These are phyloP conservation scores for Porcisia deanei DNA, from an alignment of 208 protist species.

Conservation along the genomic window DNA sequence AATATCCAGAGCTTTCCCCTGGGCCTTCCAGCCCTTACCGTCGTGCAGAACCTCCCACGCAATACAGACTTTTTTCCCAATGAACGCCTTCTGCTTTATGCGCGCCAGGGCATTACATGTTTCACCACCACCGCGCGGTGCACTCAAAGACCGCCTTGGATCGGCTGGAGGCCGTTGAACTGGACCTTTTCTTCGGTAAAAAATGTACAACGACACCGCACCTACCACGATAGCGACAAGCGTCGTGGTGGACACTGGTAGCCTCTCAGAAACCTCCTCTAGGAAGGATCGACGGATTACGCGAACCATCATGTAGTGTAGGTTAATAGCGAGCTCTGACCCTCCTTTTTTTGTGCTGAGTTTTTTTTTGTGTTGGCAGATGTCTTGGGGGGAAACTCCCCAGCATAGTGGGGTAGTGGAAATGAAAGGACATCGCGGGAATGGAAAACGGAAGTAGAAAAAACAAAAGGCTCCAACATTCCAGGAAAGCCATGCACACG, in stretches of 20 bases:
- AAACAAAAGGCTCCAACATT: not conserved
- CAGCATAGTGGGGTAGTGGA: constrained; percentile 4
- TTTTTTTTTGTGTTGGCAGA: not conserved
- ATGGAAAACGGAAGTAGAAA: too few relatives aligned
- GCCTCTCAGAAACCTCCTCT: constrained; percentile 51
- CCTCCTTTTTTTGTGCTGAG: not conserved
- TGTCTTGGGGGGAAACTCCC: too few relatives aligned
- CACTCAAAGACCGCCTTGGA: constrained; percentile 19
- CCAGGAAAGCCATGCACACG: not conserved
- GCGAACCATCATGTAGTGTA: constrained; percentile 14
- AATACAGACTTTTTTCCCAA: constrained; percentile 62
- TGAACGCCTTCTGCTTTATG: constrained; percentile 49
- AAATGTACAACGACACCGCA: constrained; percentile 59
- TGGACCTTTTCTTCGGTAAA: constrained; percentile 30
- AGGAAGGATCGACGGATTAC: constrained; percentile 52
- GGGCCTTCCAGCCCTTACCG: constrained; percentile 43
- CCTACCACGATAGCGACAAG: constrained; percentile 55
- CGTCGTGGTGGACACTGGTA: constrained; percentile 45
- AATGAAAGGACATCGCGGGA: not conserved
- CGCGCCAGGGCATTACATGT: constrained; percentile 24
- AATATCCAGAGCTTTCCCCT: constrained; percentile 47
- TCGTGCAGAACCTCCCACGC: constrained; percentile 71
- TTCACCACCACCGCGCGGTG: constrained; percentile 17
- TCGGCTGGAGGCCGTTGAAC: constrained; percentile 13
- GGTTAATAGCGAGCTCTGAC: not conserved